These are phyloP conservation scores for Elongisporangium anandrum DNA, from an alignment of 352 stramenopile species.

Conservation along the genomic window DNA sequence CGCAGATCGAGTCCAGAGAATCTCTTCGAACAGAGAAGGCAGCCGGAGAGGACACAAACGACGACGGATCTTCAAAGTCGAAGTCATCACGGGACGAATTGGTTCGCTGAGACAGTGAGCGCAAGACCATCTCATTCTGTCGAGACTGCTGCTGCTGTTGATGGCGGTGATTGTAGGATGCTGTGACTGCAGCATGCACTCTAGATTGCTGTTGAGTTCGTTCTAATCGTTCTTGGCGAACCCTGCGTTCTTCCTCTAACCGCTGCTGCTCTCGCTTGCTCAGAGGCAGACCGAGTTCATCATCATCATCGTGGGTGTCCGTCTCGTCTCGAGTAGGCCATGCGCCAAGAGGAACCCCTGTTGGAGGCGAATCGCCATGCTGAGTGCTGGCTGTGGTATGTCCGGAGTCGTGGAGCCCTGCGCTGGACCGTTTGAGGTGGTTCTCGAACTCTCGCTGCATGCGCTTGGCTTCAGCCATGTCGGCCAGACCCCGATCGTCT, in stretches of 20 bases:
- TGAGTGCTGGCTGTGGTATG: not conserved
- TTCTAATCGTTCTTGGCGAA: conserved; percentile 19
- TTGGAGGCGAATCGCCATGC: conserved; percentile 5
- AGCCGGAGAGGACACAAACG: not conserved
- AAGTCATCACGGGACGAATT: not conserved
- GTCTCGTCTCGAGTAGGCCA: not conserved
- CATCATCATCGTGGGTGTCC: conserved; percentile 16
- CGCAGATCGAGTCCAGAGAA: conserved; percentile 30
- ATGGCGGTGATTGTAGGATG: conserved; percentile 6
- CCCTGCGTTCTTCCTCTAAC: conserved; percentile 11
- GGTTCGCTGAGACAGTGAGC: not conserved
- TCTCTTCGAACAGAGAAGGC: conserved; percentile 10
- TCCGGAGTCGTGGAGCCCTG: conserved; percentile 4
- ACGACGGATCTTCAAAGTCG: not conserved
- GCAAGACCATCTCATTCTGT: not conserved
- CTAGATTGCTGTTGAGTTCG: conserved; percentile 13
- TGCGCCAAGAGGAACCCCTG: conserved; percentile 1
- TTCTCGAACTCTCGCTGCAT: conserved; percentile 68
- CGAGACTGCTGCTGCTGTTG: not conserved
- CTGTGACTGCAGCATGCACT: conserved; percentile 8
- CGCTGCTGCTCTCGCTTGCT: conserved; percentile 28
- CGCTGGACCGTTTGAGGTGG: conserved; percentile 22
- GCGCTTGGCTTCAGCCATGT: conserved; percentile 61
- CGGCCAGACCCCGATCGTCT: conserved; percentile 34
- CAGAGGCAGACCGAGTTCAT: conserved; percentile 24